A percentile compares a stretch with the other conserved stretches of the same genome.
phyloP scores from a whole-genome alignment of 2,329 filamentous ascomycete genomes.

The Alternaria burnsii region DNA sequence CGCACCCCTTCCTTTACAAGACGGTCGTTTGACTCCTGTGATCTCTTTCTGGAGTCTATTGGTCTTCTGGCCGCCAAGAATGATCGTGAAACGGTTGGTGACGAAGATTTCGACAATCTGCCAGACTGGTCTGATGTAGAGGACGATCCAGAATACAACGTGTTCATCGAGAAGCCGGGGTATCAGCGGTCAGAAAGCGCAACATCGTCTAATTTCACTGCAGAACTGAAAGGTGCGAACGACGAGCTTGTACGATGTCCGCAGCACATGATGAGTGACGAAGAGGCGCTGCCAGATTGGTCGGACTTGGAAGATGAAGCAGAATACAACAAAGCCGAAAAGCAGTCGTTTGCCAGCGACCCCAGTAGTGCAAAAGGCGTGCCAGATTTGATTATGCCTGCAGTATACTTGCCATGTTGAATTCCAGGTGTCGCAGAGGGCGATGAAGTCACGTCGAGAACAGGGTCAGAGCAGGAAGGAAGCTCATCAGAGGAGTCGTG shows the following conservation, averaged over 20 bases:
- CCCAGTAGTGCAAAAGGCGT: background rate
- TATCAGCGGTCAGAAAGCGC: background rate
- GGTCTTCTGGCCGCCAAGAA: background rate
- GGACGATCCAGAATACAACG: conserved; percentile 4
- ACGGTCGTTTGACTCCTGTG: conserved; percentile 7
- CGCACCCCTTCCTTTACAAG: background rate
- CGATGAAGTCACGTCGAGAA: background rate
- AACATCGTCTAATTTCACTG: background rate
- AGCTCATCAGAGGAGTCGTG: too few species aligned
- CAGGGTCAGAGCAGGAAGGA: background rate
- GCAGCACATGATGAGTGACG: background rate
- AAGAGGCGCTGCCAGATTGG: conserved; percentile 5
- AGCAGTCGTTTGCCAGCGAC: background rate
- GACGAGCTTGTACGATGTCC: background rate
- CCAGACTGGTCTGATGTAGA: conserved; percentile 11
- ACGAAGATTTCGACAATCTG: background rate
- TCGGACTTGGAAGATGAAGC: conserved; percentile 7
- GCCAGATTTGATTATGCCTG: background rate
- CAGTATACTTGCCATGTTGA: background rate
- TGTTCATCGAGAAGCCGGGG: background rate
- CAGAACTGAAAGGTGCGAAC: background rate
- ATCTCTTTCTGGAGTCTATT: background rate
- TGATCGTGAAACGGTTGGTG: background rate
- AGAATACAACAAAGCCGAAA: background rate
- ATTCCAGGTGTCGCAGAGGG: background rate